phyloP scores from a whole-genome alignment of 129 eudicot genomes.

The Escallonia rubra region DNA sequence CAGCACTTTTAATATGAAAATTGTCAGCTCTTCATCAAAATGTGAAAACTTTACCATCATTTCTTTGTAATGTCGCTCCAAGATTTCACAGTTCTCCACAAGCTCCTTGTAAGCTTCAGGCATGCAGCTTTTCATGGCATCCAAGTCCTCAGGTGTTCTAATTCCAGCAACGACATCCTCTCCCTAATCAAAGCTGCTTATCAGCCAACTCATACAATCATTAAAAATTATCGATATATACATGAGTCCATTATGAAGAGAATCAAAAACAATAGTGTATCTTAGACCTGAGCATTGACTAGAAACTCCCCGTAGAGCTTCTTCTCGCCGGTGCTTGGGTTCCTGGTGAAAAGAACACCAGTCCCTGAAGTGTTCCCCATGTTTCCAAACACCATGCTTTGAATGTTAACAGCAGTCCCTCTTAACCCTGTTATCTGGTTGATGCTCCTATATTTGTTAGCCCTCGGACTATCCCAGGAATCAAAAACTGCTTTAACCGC shows the following conservation, averaged over 20 bases:
- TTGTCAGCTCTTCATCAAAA: background rate
- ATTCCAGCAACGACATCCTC: conserved; percentile 99
- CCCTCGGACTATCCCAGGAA: conserved; percentile 99
- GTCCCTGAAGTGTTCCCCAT: conserved; percentile 99
- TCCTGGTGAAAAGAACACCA: conserved; percentile 96
- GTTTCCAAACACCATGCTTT: conserved; percentile 95
- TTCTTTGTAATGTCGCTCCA: conserved; percentile 89
- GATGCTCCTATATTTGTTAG: conserved; percentile 78
- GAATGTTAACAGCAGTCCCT: conserved; percentile 98
- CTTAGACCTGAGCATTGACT: conserved; percentile 81
- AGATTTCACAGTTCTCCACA: conserved; percentile 87
- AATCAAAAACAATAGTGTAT: background rate
- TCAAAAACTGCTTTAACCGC: conserved; percentile 91
- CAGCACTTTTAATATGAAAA: background rate
- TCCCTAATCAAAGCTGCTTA: conserved; percentile 54
- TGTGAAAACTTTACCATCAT: conserved; percentile 64
- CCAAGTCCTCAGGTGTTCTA: conserved; percentile 90
- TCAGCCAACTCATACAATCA: conserved; percentile 21
- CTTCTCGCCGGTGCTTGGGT: conserved; percentile 96
- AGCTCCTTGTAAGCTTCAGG: conserved; percentile 93
- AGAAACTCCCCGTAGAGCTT: conserved; percentile 96
- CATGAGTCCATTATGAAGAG: background rate
- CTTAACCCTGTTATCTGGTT: conserved; percentile 86
- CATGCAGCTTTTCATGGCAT: conserved; percentile 76
- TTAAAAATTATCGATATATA: conserved; percentile 1